Evolutionary conservation across 2,329 filamentous ascomycete species (phyloP).

Genomic region (Fusarium palustre): DNA sequence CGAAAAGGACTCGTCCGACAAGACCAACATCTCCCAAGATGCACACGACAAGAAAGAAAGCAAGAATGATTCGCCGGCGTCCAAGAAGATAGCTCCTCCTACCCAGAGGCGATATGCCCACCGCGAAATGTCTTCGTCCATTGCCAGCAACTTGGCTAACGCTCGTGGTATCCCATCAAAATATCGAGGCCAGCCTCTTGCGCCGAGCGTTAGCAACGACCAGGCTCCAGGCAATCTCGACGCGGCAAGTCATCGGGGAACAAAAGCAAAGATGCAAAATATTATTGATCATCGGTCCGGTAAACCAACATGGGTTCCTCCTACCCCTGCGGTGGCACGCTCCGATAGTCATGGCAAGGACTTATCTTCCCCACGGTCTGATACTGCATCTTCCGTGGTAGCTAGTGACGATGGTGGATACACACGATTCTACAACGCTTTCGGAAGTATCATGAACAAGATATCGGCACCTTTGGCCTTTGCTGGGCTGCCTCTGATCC

Average conservation of each 20-base stretch:
- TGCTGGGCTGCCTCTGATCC: slow-evolving; percentile 84
- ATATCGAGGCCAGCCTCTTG: slow-evolving; percentile 74
- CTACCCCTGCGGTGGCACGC: slow-evolving; percentile 47
- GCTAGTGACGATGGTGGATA: slow-evolving; percentile 78
- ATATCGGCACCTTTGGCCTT: slow-evolving; percentile 93
- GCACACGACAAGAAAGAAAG: slow-evolving; percentile 42
- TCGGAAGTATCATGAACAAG: slow-evolving; percentile 87
- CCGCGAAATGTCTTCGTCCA: slow-evolving; percentile 81
- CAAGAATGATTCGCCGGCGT: slow-evolving; percentile 36
- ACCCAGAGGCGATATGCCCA: slow-evolving; percentile 66
- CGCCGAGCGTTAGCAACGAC: slow-evolving; percentile 78
- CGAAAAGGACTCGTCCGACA: slow-evolving; percentile 49
- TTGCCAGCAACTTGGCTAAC: slow-evolving; percentile 88
- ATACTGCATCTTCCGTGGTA: slow-evolving; percentile 36
- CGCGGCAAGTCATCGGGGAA: slow-evolving; percentile 63
- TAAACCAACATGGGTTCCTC: slow-evolving; percentile 66
- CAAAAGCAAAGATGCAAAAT: slow-evolving; percentile 65
- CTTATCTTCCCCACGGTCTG: slow-evolving; percentile 44
- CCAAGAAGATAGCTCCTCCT: slow-evolving; percentile 49
- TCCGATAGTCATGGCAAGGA: slow-evolving; percentile 45
- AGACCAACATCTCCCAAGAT: slow-evolving; percentile 35
- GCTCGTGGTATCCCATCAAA: slow-evolving; percentile 80
- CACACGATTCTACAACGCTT: slow-evolving; percentile 89
- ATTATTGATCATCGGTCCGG: slow-evolving; percentile 65
- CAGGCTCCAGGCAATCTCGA: slow-evolving; percentile 78